phyloP scores from a whole-genome alignment of 305 asterid genomes.

The Fraxinus velutina region DNA sequence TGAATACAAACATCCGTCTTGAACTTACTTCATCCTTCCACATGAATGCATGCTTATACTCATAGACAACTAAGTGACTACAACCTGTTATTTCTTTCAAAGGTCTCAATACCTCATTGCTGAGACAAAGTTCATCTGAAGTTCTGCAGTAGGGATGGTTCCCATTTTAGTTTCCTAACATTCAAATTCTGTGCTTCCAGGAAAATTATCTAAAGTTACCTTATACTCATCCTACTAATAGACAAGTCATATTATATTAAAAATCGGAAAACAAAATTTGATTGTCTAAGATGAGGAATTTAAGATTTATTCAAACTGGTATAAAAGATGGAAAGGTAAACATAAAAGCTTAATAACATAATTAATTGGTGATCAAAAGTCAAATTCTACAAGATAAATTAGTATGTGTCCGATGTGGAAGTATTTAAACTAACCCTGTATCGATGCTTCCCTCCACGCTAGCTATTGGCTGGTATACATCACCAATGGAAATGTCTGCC shows the following conservation, averaged over 20 bases:
- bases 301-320: background rate
- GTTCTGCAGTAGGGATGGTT: background rate
- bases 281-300: background rate
- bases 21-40: background rate
- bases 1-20: background rate
- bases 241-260: background rate
- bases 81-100: background rate
- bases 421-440: slow-evolving; percentile 52
- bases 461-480: slow-evolving; percentile 88
- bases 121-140: slow-evolving; percentile 1
- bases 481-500: slow-evolving; percentile 91
- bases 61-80: background rate
- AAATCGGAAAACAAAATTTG: background rate
- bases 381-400: slow-evolving; percentile 19
- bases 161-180: background rate
- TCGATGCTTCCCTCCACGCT: slow-evolving; percentile 73
- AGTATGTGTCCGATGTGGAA: slow-evolving; percentile 14
- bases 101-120: slow-evolving; percentile 9
- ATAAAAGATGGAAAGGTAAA: background rate
- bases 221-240: background rate
- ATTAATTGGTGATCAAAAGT: background rate
- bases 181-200: background rate
- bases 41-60: background rate
- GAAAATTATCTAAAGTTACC: background rate
- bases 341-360: slow-evolving; percentile 10